These are phyloP conservation scores for Lepidium didymum DNA, from an alignment of 345 rosid species.

Conservation along the genomic window DNA sequence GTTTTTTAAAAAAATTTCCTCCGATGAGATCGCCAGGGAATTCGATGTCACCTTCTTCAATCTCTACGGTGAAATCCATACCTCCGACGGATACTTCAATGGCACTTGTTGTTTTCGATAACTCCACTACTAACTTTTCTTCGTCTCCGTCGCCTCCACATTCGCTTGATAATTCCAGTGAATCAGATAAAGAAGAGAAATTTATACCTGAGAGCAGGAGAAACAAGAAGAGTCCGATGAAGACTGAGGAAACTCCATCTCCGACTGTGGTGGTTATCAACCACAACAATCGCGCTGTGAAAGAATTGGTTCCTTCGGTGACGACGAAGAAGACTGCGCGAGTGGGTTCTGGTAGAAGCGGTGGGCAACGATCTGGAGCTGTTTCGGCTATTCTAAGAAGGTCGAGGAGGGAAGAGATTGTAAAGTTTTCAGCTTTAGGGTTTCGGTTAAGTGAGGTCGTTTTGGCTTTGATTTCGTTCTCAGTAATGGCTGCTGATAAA, in stretches of 20 bases:
- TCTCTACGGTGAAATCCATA: slow-evolving; percentile 6
- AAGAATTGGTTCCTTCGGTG: slow-evolving; percentile 13
- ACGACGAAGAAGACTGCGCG: slow-evolving; percentile 29
- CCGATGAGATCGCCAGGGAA: slow-evolving; percentile 21
- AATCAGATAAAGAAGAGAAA: slow-evolving; percentile 17
- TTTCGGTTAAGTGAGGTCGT: slow-evolving; percentile 62
- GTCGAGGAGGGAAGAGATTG: slow-evolving; percentile 20
- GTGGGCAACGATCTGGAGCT: slow-evolving; percentile 31
- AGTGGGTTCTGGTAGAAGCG: slow-evolving; percentile 34
- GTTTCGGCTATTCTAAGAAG: slow-evolving; percentile 24
- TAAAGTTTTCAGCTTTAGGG: slow-evolving; percentile 51
- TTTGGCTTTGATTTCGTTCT: slow-evolving; percentile 78
- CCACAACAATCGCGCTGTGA: slow-evolving; percentile 10
- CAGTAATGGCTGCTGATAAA: slow-evolving; percentile 90
- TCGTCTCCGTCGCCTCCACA: slow-evolving; percentile 37
- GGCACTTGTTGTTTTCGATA: slow-evolving; percentile 60
- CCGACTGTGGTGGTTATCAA: slow-evolving; percentile 25
- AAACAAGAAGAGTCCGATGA: slow-evolving; percentile 3
- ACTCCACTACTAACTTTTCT: slow-evolving; percentile 42
- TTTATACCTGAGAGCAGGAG: neutral
- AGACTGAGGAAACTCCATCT: slow-evolving; percentile 17
- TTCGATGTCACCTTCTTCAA: slow-evolving; percentile 17
- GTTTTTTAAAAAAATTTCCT: too few species aligned
- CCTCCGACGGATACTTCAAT: slow-evolving; percentile 37
- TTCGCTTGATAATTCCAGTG: slow-evolving; percentile 35